Evolutionary conservation across 331 rosid species (phyloP).

Genomic region (Telfairia occidentalis): DNA sequence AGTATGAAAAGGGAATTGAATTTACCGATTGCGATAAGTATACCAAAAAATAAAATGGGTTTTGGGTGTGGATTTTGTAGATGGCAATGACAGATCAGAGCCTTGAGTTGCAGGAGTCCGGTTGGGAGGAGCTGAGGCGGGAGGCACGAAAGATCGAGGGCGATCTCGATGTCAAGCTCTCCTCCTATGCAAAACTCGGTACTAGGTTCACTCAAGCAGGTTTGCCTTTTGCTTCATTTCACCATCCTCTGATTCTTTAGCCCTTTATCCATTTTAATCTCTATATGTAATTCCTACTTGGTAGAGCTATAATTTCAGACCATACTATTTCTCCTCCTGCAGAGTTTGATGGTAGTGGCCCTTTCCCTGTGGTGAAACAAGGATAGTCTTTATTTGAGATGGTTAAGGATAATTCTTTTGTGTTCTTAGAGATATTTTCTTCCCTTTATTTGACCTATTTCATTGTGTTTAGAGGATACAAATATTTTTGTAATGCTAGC

Average conservation of each 20-base stretch:
- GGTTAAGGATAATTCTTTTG: background rate
- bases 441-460: no score
- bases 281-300: background rate
- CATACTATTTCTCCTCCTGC: background rate
- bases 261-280: background rate
- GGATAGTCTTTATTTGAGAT: background rate
- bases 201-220: constrained; percentile 85
- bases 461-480: no score
- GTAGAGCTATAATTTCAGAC: background rate
- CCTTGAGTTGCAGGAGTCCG: constrained; percentile 95
- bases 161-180: constrained; percentile 93
- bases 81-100: constrained; percentile 54
- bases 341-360: background rate
- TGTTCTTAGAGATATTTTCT: no score
- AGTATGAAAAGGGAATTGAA: background rate
- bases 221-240: constrained; percentile 2
- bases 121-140: constrained; percentile 93
- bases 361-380: background rate
- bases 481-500: no score
- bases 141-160: constrained; percentile 98
- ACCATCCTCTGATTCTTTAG: background rate
- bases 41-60: constrained; percentile 7
- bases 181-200: constrained; percentile 85
- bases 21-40: background rate
- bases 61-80: constrained; percentile 21